Conservation (phyloP, 2,329 filamentous ascomycete genomes). For the Fusarium euwallaceae region DNA sequence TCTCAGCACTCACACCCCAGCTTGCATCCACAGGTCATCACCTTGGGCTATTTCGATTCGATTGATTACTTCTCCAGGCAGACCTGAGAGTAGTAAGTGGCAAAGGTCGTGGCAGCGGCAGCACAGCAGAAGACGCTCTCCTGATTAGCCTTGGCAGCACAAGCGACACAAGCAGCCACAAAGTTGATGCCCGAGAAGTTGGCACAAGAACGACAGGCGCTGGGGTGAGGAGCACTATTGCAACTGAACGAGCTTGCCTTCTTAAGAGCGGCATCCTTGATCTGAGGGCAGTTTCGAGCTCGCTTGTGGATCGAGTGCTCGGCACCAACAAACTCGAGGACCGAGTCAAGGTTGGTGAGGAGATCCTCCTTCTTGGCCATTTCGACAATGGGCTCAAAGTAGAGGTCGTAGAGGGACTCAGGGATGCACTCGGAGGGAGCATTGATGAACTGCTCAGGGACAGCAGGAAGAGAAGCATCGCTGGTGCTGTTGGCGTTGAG, state of each 20-base stretch:
- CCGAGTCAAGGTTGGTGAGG: constrained; percentile 11
- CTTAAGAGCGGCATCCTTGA: constrained; percentile 11
- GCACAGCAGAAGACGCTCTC: constrained; percentile 31
- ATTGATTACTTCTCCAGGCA: constrained; percentile 21
- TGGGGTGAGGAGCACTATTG: constrained; percentile 18
- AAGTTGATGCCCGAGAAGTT: constrained; percentile 28
- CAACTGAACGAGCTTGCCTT: constrained; percentile 18
- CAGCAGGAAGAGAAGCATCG: constrained; percentile 2
- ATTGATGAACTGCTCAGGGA: constrained; percentile 18
- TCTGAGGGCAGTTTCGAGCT: constrained; percentile 18
- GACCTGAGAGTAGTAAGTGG: constrained; percentile 31
- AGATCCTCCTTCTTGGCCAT: constrained; percentile 28
- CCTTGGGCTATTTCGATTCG: too few species aligned
- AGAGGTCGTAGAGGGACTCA: constrained; percentile 26
- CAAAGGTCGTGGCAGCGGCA: constrained; percentile 22
- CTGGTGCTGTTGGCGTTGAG: neutral
- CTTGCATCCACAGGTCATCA: too few species aligned
- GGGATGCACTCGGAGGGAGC: constrained; percentile 24
- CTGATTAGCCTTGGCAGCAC: constrained; percentile 27
- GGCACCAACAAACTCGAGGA: constrained; percentile 1
- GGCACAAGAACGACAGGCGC: constrained; percentile 22
- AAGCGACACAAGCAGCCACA: constrained; percentile 23
- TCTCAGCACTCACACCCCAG: too few species aligned
- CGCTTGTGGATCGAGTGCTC: constrained; percentile 14
- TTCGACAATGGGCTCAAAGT: constrained; percentile 31